Evolutionary conservation across 495 filamentous ascomycete genomes (phyloP), one percentile per base, ranked within the genome.

Genomic region (Penicillium nucicola): DNA sequence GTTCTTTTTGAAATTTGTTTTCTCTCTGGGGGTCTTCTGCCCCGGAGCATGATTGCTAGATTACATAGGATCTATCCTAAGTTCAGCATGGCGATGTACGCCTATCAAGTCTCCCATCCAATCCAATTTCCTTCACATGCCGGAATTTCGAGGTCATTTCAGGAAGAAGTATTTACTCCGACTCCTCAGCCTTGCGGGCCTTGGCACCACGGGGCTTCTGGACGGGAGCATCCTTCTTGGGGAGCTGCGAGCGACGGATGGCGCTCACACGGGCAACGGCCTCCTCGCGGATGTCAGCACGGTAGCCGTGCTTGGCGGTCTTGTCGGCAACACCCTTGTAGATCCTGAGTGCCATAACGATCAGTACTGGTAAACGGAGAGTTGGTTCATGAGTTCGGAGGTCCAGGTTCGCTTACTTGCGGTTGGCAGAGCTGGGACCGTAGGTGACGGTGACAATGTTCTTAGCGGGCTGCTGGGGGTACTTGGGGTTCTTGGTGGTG

Each of bases 241-340:
- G 68, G 62, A 77, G 76, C 80, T 95, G 88, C 48, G 86, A 86
- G 57, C 78, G 72, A 68, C 87, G 88, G 77, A 97, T 81, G 61
- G 89, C 89, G 68, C 85, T 90, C 58, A 87, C 92, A 60, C 93
- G 89, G 68, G 92, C 79, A 66, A 97, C 86, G 55, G 91, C 91
- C 58, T 84, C 85, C 63, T 84, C 79, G 55, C 90, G 88, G 69
- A 98, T 80, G 67, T 98, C 93, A 60, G 85, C 68, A 66, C 93
- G 85, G 82, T 93, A 95, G 60, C 82, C 78, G 68, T 81, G 77
- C 83, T 89, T 91, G 64, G 90, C 88, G 52, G 85, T 85, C 67
- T 75, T 75, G 76, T 76, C 84, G 68, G 86, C 92, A 64, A 97
- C 84, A 57, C 79, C 76, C 77, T 84, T 88, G 82, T 89, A 97